Evolutionary conservation across 257 asterid genomes (phyloP).

Genomic region (Petunia secreta): DNA sequence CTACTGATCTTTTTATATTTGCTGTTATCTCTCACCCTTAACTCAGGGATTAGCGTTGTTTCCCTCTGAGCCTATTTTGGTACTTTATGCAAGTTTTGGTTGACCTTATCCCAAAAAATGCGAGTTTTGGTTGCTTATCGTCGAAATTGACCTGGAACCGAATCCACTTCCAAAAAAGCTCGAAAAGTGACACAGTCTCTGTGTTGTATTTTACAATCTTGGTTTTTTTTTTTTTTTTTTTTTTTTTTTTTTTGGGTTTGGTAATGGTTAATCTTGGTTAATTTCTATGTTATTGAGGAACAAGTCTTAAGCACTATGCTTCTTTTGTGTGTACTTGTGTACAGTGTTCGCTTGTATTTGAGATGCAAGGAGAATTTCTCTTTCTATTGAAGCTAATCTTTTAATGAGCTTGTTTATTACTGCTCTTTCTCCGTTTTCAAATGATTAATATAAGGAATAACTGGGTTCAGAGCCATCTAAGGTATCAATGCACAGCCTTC

Average conservation of each 20-base stretch:
- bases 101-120: background rate
- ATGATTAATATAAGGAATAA: background rate
- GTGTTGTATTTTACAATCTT: background rate
- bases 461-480: constrained; percentile 49
- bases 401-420: background rate
- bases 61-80: background rate
- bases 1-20: background rate
- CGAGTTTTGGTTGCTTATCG: background rate
- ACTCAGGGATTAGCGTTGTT: background rate
- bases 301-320: constrained; percentile 1
- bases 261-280: background rate
- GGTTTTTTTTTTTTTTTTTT: no score
- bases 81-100: background rate
- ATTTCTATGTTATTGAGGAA: background rate
- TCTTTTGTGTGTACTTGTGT: background rate
- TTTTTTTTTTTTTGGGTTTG: no score
- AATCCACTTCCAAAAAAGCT: background rate
- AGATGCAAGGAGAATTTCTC: background rate
- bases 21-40: background rate
- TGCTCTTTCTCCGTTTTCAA: background rate
- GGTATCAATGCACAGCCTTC: constrained; percentile 35
- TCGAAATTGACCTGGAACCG: background rate
- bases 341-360: background rate
- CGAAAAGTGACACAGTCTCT: background rate
- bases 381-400: background rate